Base-by-base conservation (phyloP, 2,329 filamentous ascomycete genomes). In the Colletotrichum karsti region DNA sequence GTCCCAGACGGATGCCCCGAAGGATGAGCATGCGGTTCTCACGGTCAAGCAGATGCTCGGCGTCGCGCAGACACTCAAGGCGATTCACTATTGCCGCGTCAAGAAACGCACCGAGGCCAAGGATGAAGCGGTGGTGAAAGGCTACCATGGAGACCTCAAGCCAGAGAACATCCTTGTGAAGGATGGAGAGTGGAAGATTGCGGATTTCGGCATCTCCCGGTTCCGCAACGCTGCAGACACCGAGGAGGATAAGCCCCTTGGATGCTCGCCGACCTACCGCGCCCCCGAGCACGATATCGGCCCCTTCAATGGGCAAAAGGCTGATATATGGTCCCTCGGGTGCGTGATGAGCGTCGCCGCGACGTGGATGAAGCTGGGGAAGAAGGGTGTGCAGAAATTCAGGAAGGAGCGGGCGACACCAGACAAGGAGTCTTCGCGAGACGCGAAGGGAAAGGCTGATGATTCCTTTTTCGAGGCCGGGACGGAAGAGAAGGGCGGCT, bases 331-430 rank as follows among this genome's bases (percentile, higher is more conserved):
- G 53, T 58, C 53, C 6, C 54, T 64, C 0, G 61, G 61, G 7
- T 64, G 61, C 15, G 61, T 64, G 6, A 58, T 59, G 61, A 64
- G 61, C n/a, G 53, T 59, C 13, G 53, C 61, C 1, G 61, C 61
- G 13, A 59, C 57, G n/a, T 60, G 61, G 41, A 64, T 64, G 53
- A 50, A 30, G 1, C 18, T 64, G 3, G 61, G 53, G 1, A 15
- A 26, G n/a, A 64, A 59, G 3, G 57, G 57, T 1, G 57, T 60
- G 15, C 30, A 28, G 1, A 24, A 0, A 1, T 60, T 51, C 35
- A 24, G 46, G 1, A 33, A 9, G 9, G 30, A 60, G 57, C 57
- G 57, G 15, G 42, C 48, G 3, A n/a, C 35, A 2, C 2, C 1
- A 6, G 8, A 13, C n/a, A 3, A 15, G n/a, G 33, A 35, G 12